Evolutionary conservation across 2,329 filamentous ascomycete species (phyloP).

Genomic region (Trichoderma sp.): DNA sequence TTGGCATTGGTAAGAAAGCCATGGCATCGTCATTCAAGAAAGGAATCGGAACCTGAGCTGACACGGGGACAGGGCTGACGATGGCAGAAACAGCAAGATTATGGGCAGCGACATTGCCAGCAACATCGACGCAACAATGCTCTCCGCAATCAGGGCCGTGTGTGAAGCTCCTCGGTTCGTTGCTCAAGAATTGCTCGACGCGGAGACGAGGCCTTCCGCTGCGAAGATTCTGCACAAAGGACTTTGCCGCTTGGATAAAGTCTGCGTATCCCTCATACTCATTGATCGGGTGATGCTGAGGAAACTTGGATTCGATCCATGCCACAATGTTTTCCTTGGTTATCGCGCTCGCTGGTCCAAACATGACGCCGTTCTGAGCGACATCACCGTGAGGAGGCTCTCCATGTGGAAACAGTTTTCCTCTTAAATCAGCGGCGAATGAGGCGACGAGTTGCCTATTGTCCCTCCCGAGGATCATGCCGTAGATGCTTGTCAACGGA

Average conservation of each 20-base stretch:
- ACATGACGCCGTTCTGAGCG: background rate
- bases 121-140: background rate
- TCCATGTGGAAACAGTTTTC: background rate
- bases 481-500: slow-evolving; percentile 22
- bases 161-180: background rate
- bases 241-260: background rate
- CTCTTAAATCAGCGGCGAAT: background rate
- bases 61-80: background rate
- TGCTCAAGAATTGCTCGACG: background rate
- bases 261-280: background rate
- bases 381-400: background rate
- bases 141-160: background rate
- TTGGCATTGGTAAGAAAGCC: background rate
- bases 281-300: background rate
- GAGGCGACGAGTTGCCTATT: background rate
- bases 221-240: background rate
- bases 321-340: background rate
- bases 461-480: slow-evolving; percentile 3
- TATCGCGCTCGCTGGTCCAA: background rate
- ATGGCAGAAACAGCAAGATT: background rate
- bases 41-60: background rate
- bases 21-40: background rate
- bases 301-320: background rate
- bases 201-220: background rate
- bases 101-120: background rate